Conservation (phyloP, 2,329 filamentous ascomycete genomes). For the Colletotrichum sp. region DNA sequence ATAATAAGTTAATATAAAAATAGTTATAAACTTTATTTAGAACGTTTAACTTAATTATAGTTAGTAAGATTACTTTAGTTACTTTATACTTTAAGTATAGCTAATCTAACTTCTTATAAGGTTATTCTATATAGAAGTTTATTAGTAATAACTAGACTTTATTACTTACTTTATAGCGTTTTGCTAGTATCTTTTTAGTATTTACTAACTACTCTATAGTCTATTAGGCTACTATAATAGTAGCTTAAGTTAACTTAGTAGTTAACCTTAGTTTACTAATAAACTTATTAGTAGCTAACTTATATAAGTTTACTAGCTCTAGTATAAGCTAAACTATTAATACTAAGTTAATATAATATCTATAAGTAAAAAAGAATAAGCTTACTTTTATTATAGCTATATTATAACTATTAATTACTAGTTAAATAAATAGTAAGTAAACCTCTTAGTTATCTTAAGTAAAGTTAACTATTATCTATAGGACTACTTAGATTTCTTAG, state of each 20-base stretch:
- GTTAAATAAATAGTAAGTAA: background rate
- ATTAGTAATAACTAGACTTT: background rate
- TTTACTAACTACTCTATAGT: background rate
- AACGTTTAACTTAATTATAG: background rate
- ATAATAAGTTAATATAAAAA: background rate
- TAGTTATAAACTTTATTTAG: background rate
- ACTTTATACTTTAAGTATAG: background rate
- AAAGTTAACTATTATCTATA: background rate
- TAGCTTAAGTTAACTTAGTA: background rate
- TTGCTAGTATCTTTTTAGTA: background rate
- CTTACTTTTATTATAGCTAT: background rate
- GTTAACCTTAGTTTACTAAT: background rate
- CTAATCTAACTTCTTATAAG: background rate
- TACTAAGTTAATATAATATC: background rate
- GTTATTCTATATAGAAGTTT: background rate
- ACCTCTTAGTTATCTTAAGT: background rate
- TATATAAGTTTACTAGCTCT: background rate
- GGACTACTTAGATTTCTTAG: background rate
- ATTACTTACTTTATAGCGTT: background rate
- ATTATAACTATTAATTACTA: background rate
- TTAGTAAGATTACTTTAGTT: background rate
- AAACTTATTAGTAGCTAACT: background rate
- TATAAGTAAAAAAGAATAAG: background rate
- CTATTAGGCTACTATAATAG: background rate
- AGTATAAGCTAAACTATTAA: background rate